phyloP scores from a whole-genome alignment of 73 alveolate species.

The Uronychia binucleata region DNA sequence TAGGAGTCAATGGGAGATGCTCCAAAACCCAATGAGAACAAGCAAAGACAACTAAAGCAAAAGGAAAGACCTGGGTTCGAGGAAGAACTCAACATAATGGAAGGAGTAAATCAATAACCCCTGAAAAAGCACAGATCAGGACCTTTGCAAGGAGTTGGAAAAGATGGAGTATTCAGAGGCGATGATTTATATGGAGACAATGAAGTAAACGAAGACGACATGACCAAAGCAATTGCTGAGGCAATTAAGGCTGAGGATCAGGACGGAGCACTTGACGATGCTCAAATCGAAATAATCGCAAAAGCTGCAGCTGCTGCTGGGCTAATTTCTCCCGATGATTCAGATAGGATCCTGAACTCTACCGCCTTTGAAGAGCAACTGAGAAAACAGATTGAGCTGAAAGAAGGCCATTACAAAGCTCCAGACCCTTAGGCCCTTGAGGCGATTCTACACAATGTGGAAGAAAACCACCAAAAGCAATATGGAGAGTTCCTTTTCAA shows the following conservation, averaged over 20 bases:
- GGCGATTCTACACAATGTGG: no score
- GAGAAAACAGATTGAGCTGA: not conserved
- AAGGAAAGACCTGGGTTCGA: no score
- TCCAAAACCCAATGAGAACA: no score
- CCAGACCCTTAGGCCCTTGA: no score
- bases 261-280: not conserved
- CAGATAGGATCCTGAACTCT: not conserved
- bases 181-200: not conserved
- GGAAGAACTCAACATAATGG: no score
- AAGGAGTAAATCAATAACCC: no score
- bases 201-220: conserved; percentile 6
- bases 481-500: no score
- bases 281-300: not conserved
- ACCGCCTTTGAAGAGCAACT: not conserved
- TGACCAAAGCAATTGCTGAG: not conserved
- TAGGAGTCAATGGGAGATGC: no score
- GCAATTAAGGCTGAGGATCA: not conserved
- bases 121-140: not conserved
- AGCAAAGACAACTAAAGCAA: not conserved
- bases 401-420: no score
- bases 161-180: not conserved
- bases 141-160: not conserved
- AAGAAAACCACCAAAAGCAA: no score
- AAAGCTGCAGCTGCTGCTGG: not conserved
- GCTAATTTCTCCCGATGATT: not conserved